These are phyloP conservation scores for Rhizopus delemar DNA, from an alignment of 371 early-diverging fungal genomes.

Conservation along the genomic window DNA sequence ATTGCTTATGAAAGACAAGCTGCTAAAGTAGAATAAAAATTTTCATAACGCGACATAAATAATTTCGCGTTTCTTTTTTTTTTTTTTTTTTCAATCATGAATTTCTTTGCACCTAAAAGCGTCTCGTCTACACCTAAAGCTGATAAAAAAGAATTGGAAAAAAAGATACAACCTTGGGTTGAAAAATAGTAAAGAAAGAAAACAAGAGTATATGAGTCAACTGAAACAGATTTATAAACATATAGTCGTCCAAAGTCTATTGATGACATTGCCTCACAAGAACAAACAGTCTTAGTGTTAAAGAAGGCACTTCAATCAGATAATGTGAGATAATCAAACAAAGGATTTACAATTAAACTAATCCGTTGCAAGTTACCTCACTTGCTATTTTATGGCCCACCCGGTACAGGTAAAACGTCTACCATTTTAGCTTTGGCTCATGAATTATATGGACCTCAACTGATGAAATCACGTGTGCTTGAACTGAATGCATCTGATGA, in stretches of 20 bases:
- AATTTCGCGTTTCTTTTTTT: no score
- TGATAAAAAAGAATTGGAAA: slow-evolving; percentile 8
- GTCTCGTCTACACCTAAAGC: not conserved
- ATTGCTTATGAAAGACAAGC: slow-evolving; percentile 46
- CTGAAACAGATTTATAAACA: not conserved
- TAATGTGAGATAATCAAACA: slow-evolving; percentile 57
- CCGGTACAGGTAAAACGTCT: slow-evolving; percentile 99
- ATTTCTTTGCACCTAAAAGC: slow-evolving; percentile 23
- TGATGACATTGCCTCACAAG: slow-evolving; percentile 87
- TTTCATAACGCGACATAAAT: no score
- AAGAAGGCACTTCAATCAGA: slow-evolving; percentile 81
- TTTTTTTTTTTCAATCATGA: slow-evolving; percentile 1
- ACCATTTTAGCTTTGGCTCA: slow-evolving; percentile 94
- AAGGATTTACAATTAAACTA: not conserved
- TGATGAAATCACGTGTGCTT: slow-evolving; percentile 78
- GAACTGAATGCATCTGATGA: slow-evolving; percentile 99
- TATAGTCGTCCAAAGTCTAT: slow-evolving; percentile 85
- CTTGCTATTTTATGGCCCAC: slow-evolving; percentile 98
- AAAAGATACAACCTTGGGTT: slow-evolving; percentile 68
- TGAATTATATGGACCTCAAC: slow-evolving; percentile 85
- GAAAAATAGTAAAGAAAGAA: slow-evolving; percentile 70
- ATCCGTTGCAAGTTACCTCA: slow-evolving; percentile 78
- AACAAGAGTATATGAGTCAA: not conserved
- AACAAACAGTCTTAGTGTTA: slow-evolving; percentile 85
- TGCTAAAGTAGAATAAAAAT: not conserved